These are phyloP conservation scores for Aciculoconidium aculeatum DNA, from an alignment of 805 yeast species.

Conservation along the genomic window DNA sequence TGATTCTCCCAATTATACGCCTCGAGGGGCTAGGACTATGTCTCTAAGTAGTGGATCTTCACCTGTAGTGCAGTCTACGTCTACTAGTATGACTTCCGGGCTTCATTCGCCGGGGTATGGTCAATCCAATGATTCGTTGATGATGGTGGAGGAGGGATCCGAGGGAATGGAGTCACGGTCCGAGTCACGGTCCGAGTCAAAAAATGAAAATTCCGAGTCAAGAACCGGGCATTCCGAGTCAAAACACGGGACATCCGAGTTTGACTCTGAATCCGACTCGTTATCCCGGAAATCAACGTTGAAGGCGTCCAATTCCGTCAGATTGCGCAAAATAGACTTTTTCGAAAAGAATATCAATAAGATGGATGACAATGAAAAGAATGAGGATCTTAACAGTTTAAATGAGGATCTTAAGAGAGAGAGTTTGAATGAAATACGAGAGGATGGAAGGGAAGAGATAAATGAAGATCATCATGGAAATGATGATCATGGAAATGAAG, in stretches of 20 bases:
- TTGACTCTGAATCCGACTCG: conserved; percentile 23
- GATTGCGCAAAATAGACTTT: conserved; percentile 35
- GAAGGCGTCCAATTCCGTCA: conserved; percentile 36
- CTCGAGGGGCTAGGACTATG: conserved; percentile 33
- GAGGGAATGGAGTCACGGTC: conserved; percentile 13
- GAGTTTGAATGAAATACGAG: no score
- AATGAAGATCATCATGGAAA: conserved; percentile 9
- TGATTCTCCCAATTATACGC: no score
- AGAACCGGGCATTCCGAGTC: conserved; percentile 9
- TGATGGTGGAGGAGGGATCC: conserved; percentile 32
- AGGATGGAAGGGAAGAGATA: conserved; percentile 5
- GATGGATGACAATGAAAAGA: no score
- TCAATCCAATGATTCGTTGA: conserved; percentile 26
- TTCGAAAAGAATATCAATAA: no score
- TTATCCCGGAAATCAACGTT: conserved; percentile 35
- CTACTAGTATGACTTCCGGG: no score
- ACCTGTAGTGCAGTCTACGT: no score
- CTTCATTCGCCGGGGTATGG: no score
- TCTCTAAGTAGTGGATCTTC: conserved; percentile 15
- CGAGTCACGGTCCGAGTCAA: conserved; percentile 2
- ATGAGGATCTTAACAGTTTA: no score
- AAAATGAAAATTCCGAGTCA: conserved; percentile 2
- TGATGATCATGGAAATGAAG: conserved; percentile 5
- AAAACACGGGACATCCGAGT: conserved; percentile 25
- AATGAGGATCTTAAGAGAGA: no score